A percentile compares a stretch with the other conserved stretches of the same genome.
Evolutionary conservation across 129 eudicot genomes (phyloP).

Genomic region (Escallonia herrerae): DNA sequence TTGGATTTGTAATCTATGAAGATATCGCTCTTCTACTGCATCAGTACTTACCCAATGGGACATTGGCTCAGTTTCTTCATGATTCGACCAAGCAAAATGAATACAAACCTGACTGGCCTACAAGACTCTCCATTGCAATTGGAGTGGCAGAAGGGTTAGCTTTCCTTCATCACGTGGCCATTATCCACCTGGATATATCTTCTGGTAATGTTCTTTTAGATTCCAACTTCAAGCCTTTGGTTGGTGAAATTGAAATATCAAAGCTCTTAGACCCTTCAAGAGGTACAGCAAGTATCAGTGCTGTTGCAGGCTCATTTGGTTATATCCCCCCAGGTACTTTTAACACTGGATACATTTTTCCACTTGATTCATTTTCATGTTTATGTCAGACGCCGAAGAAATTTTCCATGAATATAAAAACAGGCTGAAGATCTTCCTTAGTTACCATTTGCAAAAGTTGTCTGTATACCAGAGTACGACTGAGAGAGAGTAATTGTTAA

Average conservation of each 20-base stretch:
- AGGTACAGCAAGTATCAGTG: conserved; percentile 97
- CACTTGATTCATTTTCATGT: too few species aligned
- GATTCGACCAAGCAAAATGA: conserved; percentile 49
- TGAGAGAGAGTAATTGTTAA: too few species aligned
- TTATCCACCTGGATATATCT: conserved; percentile 95
- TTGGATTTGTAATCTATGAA: conserved; percentile 78
- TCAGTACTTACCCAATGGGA: conserved; percentile 68
- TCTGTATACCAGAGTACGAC: too few species aligned
- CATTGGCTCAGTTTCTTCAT: conserved; percentile 69
- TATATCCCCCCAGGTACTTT: conserved; percentile 90
- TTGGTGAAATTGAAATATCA: conserved; percentile 92
- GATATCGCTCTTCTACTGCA: conserved; percentile 86
- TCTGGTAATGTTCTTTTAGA: conserved; percentile 81
- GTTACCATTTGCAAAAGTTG: too few species aligned
- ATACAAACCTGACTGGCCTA: conserved; percentile 85
- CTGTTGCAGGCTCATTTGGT: conserved; percentile 99
- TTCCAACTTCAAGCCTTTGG: conserved; percentile 61
- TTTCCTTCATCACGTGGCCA: conserved; percentile 85
- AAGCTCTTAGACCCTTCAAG: conserved; percentile 94
- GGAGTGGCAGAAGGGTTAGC: conserved; percentile 96
- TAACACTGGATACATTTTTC: too few species aligned
- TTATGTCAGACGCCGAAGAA: too few species aligned
- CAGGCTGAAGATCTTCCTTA: too few species aligned
- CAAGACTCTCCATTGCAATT: conserved; percentile 76
- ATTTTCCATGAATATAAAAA: too few species aligned